These are phyloP conservation scores for Parmelia sp. DNA, from an alignment of 495 filamentous ascomycete species.

Conservation along the genomic window DNA sequence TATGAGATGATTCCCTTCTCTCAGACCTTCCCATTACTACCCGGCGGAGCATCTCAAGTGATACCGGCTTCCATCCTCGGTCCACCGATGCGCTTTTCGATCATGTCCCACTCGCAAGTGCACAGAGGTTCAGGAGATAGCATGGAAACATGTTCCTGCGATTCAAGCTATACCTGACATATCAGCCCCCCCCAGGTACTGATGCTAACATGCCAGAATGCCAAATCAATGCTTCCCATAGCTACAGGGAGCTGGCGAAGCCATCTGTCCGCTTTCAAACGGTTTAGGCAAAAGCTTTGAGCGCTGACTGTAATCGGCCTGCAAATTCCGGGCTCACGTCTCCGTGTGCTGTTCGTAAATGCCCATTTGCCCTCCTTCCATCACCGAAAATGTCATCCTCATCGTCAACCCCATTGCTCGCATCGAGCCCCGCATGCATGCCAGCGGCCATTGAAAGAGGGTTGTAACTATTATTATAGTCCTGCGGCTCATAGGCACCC, in stretches of 20 bases:
- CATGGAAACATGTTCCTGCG: neutral
- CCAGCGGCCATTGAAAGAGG: neutral
- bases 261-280: neutral
- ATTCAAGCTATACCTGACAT: neutral
- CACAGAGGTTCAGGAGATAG: too few relatives aligned
- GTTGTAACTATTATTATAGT: conserved; percentile 7
- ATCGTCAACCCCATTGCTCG: neutral
- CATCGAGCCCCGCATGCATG: neutral
- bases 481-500: neutral
- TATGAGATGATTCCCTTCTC: neutral
- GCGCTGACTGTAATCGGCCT: conserved; percentile 4
- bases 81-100: neutral
- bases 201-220: neutral
- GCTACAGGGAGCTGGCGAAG: too few relatives aligned
- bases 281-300: conserved; percentile 1
- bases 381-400: conserved; percentile 13
- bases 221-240: neutral
- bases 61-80: neutral
- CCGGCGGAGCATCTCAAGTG: neutral
- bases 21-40: neutral
- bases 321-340: conserved; percentile 9
- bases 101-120: too few relatives aligned
- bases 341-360: neutral
- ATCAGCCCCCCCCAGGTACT: neutral
- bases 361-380: neutral